Conservation (phyloP, 192 early-diverging fungal species). For the Spizellomyces sp. region DNA sequence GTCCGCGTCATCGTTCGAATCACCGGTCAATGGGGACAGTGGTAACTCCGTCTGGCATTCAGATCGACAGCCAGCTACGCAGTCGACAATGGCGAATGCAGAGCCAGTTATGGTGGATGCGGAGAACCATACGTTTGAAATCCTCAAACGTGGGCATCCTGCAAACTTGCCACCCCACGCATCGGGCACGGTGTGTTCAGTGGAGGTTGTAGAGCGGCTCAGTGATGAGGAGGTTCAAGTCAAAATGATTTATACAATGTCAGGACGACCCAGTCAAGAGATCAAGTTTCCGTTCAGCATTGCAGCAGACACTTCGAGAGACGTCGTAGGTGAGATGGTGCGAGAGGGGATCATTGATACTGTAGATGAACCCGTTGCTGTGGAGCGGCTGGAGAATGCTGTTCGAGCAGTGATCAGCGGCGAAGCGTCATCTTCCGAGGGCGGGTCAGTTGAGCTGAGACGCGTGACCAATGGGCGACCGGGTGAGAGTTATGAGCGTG, state of each 20-base stretch:
- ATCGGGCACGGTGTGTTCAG: slow-evolving; percentile 8
- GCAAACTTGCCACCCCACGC: neutral
- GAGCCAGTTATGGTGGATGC: slow-evolving; percentile 19
- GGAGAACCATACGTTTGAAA: slow-evolving; percentile 23
- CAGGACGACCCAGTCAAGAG: slow-evolving; percentile 41
- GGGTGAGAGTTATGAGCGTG: too few relatives aligned
- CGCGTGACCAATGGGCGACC: too few relatives aligned
- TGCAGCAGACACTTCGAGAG: slow-evolving; percentile 69
- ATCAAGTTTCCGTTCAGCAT: slow-evolving; percentile 72
- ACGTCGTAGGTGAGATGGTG: slow-evolving; percentile 66
- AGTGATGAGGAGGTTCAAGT: slow-evolving; percentile 32
- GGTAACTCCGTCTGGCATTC: neutral
- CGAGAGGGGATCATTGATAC: slow-evolving; percentile 41
- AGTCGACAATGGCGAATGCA: neutral
- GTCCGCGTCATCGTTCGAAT: neutral
- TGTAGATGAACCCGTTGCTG: neutral
- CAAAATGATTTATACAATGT: slow-evolving; percentile 43
- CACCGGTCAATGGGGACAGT: neutral
- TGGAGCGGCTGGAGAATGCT: slow-evolving; percentile 1
- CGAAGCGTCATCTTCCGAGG: neutral
- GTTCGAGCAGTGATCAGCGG: neutral
- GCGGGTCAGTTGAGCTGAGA: neutral
- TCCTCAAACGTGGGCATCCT: neutral
- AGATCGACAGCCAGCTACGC: neutral
- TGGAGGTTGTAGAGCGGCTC: slow-evolving; percentile 39